Percentiles rank a stretch among this genome's conserved stretches.
Conservation (phyloP, 1,284 basidiomycete species). For the Puccinia novopanici region DNA sequence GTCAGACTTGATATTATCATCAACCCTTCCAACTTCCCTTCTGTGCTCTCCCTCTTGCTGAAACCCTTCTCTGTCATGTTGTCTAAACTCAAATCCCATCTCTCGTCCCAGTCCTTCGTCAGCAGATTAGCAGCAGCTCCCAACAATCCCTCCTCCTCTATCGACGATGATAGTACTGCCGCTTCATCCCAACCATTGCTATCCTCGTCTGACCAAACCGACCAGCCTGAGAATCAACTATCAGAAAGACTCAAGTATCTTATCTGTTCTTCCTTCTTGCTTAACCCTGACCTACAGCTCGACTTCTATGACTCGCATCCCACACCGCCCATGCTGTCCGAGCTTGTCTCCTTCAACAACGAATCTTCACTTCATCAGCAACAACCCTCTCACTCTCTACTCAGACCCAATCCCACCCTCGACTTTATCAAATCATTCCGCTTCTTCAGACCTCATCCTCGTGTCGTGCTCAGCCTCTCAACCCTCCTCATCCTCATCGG, state of each 20-base stretch:
- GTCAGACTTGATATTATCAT: not conserved
- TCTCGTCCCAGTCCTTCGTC: not conserved
- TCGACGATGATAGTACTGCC: no score
- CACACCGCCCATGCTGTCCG: not conserved
- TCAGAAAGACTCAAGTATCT: conserved; percentile 46
- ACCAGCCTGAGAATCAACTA: not conserved
- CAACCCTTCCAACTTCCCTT: not conserved
- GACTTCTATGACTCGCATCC: conserved; percentile 29
- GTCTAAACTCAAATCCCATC: not conserved
- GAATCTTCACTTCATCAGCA: not conserved
- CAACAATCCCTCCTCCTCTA: not conserved
- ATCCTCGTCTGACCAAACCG: not conserved
- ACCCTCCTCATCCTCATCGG: conserved; percentile 23
- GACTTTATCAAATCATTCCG: not conserved
- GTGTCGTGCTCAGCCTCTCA: conserved; percentile 1
- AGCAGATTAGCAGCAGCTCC: not conserved
- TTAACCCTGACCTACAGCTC: conserved; percentile 18
- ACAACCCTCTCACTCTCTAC: no score
- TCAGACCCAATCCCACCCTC: not conserved
- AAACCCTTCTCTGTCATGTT: not conserved
- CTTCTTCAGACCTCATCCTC: not conserved
- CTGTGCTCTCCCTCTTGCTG: no score
- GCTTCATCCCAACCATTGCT: not conserved
- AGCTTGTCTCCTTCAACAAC: conserved; percentile 5
- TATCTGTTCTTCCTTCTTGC: conserved; percentile 48